phyloP scores from a whole-genome alignment of 176 grass and related monocot species.

The Oryza meyeriana region DNA sequence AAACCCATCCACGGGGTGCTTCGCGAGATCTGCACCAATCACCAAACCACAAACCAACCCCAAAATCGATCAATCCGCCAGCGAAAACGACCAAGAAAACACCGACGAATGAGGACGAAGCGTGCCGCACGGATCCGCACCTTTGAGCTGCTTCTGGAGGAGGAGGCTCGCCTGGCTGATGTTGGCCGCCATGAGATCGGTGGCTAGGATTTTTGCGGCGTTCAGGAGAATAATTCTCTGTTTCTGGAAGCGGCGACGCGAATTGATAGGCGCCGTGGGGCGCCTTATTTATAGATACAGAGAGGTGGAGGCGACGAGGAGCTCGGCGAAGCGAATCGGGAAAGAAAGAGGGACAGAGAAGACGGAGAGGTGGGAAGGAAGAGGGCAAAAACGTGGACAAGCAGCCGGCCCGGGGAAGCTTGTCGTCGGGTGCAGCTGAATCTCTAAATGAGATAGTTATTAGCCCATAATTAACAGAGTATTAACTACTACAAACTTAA shows the following conservation, averaged over 20 bases:
- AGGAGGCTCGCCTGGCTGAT: conserved; percentile 78
- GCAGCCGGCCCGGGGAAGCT: too few relatives aligned
- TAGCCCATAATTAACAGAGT: too few relatives aligned
- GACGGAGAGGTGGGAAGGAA: not conserved
- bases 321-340: conserved; percentile 35
- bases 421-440: too few relatives aligned
- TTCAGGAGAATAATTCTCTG: conserved; percentile 22
- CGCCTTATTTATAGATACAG: conserved; percentile 69
- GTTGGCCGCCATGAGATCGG: conserved; percentile 58
- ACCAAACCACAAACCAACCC: conserved; percentile 1
- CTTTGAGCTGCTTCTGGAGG: conserved; percentile 88
- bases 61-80: conserved; percentile 4
- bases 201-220: conserved; percentile 45
- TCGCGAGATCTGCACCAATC: conserved; percentile 67
- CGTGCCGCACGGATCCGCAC: conserved; percentile 42
- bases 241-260: conserved; percentile 10
- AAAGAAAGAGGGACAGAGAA: not conserved
- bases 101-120: conserved; percentile 2
- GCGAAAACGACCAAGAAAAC: not conserved
- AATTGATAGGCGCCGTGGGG: conserved; percentile 39
- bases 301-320: not conserved
- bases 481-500: too few relatives aligned
- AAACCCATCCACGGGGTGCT: conserved; percentile 83
- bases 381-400: conserved; percentile 19
- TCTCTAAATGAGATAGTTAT: too few relatives aligned